These are phyloP conservation scores for Pistacia integerrima DNA, from an alignment of 345 rosid genomes.

Conservation along the genomic window DNA sequence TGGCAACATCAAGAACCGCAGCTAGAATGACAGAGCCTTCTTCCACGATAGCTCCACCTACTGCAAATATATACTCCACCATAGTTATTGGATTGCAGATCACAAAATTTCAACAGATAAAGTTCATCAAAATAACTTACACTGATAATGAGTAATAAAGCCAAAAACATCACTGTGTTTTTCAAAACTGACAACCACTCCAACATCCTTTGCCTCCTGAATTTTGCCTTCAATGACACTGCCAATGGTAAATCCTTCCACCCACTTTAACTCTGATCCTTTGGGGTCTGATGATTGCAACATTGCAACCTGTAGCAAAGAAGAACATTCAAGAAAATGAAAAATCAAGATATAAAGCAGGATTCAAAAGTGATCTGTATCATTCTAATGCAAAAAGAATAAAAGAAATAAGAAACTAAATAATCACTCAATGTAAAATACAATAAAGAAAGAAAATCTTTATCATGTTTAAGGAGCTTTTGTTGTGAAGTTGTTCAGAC, in stretches of 20 bases:
- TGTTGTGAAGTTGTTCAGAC: no score
- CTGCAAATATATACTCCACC: conserved; percentile 42
- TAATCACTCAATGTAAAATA: neutral
- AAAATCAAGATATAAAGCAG: neutral
- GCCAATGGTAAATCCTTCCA: conserved; percentile 73
- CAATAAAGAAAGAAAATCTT: neutral
- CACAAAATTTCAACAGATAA: conserved; percentile 6
- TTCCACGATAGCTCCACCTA: conserved; percentile 55
- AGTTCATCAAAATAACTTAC: conserved; percentile 45
- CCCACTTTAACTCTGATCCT: conserved; percentile 61
- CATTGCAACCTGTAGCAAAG: conserved; percentile 60
- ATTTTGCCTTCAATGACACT: conserved; percentile 68
- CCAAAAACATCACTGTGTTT: conserved; percentile 66
- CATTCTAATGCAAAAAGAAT: neutral
- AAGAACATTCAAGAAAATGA: neutral
- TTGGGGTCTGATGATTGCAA: conserved; percentile 54
- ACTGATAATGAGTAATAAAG: conserved; percentile 74
- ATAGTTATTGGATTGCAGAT: conserved; percentile 6
- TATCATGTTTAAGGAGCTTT: no score
- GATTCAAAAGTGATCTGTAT: neutral
- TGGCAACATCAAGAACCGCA: conserved; percentile 81
- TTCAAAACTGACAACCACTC: conserved; percentile 76
- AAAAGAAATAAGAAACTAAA: neutral
- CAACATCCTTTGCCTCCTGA: conserved; percentile 74
- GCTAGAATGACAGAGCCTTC: conserved; percentile 68